A percentile compares a stretch with the other conserved stretches of the same genome.
phyloP scores from a whole-genome alignment of 192 early-diverging fungal genomes.

The Rhizophagus sp. region DNA sequence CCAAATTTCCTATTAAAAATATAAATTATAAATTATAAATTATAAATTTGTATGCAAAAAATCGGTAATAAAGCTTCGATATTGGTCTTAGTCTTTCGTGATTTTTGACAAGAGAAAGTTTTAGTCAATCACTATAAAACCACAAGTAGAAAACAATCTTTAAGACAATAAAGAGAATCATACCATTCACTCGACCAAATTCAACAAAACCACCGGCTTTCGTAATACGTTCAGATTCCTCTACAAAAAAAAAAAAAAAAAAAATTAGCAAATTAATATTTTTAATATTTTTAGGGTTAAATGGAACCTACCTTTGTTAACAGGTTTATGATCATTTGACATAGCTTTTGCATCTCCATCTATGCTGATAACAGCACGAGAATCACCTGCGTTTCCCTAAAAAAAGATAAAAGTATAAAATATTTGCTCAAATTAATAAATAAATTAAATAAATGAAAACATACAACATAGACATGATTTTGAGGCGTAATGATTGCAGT shows the following conservation, averaged over 20 bases:
- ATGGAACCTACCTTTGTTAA: conserved; percentile 57
- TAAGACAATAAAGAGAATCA: not conserved
- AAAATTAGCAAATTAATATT: too few species aligned
- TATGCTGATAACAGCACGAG: conserved; percentile 82
- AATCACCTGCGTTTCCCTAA: conserved; percentile 94
- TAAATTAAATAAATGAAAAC: not conserved
- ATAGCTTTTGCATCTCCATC: conserved; percentile 77
- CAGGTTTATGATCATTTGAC: conserved; percentile 96
- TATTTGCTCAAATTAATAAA: not conserved
- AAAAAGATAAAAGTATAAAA: not conserved
- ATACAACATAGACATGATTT: conserved; percentile 72
- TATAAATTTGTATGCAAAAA: conserved; percentile 24
- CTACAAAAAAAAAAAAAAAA: conserved; percentile 23
- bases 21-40: conserved; percentile 20
- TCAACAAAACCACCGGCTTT: conserved; percentile 97
- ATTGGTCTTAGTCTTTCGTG: not conserved
- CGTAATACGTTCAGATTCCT: conserved; percentile 82
- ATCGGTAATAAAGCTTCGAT: conserved; percentile 6
- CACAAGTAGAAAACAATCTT: not conserved
- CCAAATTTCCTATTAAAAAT: conserved; percentile 73
- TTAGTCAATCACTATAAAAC: not conserved
- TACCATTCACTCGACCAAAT: conserved; percentile 97
- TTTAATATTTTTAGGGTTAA: not conserved
- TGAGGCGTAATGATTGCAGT: conserved; percentile 82
- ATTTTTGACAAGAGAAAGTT: not conserved